phyloP scores from a whole-genome alignment of 352 stramenopile genomes.

The Phytophthora sansomeana region DNA sequence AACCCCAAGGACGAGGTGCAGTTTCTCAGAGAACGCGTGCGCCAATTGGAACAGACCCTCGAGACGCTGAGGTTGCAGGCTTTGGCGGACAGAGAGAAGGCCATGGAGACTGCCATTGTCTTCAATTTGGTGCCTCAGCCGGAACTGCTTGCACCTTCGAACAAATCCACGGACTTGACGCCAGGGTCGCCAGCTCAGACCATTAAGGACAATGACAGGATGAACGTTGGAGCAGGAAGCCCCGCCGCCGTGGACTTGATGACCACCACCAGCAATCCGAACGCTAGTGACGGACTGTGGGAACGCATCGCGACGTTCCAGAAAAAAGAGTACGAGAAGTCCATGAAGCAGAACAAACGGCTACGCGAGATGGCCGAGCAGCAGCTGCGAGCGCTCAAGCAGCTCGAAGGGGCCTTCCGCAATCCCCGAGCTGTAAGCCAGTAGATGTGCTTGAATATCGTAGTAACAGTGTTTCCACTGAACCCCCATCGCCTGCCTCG shows the following conservation, averaged over 20 bases:
- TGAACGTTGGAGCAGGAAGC: conserved; percentile 10
- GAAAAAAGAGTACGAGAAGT: conserved; percentile 35
- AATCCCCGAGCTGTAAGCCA: conserved; percentile 38
- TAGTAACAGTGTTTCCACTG: conserved; percentile 31
- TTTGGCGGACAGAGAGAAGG: conserved; percentile 29
- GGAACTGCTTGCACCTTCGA: conserved; percentile 16
- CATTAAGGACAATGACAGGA: conserved; percentile 11
- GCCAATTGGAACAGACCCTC: conserved; percentile 34
- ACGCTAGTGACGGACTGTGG: conserved; percentile 29
- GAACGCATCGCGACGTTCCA: conserved; percentile 43
- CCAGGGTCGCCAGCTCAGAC: conserved; percentile 26
- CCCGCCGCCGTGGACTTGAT: conserved; percentile 24
- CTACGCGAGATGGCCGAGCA: conserved; percentile 42
- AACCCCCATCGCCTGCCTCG: conserved; percentile 9
- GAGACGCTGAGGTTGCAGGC: conserved; percentile 32
- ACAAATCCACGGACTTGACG: conserved; percentile 8
- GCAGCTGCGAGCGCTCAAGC: conserved; percentile 44
- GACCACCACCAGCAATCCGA: background rate
- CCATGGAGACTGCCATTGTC: conserved; percentile 34
- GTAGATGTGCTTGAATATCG: conserved; percentile 29
- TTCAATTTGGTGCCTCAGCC: conserved; percentile 40
- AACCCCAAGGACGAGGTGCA: conserved; percentile 43
- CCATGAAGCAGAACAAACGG: conserved; percentile 44
- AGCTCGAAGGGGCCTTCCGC: conserved; percentile 45
- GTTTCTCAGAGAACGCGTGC: conserved; percentile 25